A percentile compares a stretch with the other conserved stretches of the same genome.
These are phyloP conservation scores for Debaryomyces singareniensis DNA, from an alignment of 1,139 yeast genomes.

Conservation along the genomic window DNA sequence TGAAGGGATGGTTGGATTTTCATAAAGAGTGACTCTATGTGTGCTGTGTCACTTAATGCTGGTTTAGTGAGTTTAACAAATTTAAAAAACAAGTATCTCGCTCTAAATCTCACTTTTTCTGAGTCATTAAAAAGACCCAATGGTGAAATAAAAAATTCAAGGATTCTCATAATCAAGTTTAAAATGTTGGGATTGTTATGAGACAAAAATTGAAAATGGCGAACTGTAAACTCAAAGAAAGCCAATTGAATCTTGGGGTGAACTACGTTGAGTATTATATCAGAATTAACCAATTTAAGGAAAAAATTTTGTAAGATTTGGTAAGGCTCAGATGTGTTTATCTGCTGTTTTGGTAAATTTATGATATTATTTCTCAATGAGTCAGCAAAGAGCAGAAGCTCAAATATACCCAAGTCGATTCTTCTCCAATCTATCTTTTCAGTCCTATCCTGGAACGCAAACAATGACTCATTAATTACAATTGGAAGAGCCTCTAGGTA, in stretches of 20 bases:
- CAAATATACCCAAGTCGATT: constrained; percentile 80
- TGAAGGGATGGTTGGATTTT: constrained; percentile 45
- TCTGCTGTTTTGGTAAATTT: constrained; percentile 58
- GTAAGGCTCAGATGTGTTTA: constrained; percentile 57
- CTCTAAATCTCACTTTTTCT: constrained; percentile 70
- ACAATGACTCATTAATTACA: constrained; percentile 57
- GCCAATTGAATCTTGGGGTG: constrained; percentile 77
- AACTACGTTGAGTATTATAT: constrained; percentile 42
- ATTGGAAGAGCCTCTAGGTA: constrained; percentile 65
- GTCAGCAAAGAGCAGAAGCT: constrained; percentile 74
- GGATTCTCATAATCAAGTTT: constrained; percentile 51
- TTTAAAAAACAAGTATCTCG: constrained; percentile 87
- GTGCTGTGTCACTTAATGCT: constrained; percentile 22
- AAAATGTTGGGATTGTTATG: constrained; percentile 29
- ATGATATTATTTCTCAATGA: constrained; percentile 69
- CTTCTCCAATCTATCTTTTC: constrained; percentile 59
- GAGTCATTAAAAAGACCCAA: constrained; percentile 72
- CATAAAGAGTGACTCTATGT: constrained; percentile 32
- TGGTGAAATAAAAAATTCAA: constrained; percentile 73
- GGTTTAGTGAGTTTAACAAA: constrained; percentile 76
- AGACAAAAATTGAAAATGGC: constrained; percentile 65
- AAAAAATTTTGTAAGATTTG: constrained; percentile 56
- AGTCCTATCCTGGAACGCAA: constrained; percentile 16
- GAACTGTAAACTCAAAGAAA: constrained; percentile 79
- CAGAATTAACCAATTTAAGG: constrained; percentile 57